Base-by-base conservation (phyloP, 73 alveolate genomes). In the Halteria grandinella region DNA sequence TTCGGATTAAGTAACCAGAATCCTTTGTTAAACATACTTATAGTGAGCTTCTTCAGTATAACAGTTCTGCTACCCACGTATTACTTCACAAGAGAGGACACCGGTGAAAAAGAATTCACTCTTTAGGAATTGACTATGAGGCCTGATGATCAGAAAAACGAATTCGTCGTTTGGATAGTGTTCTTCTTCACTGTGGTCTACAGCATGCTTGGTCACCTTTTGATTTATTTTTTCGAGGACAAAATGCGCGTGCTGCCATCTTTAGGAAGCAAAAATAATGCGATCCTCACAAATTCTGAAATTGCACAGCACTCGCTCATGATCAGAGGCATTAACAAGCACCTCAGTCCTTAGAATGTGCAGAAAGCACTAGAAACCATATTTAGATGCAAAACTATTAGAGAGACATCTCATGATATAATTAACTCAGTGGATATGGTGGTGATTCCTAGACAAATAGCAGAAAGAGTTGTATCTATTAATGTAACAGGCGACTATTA, bases 401-500 rank as follows among this genome's bases (percentile, higher is more conserved):
- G 40, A 23, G 43, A 40, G n/a, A n/a, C n/a, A n/a, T n/a, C n/a
- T n/a, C n/a, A n/a, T n/a, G n/a, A n/a, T n/a, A n/a, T n/a, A n/a
- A n/a, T n/a, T n/a, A n/a, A n/a, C n/a, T n/a, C n/a, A n/a, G n/a
- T n/a, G n/a, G n/a, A n/a, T n/a, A n/a, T n/a, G n/a, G n/a, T n/a
- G n/a, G n/a, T n/a, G n/a, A n/a, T n/a, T n/a, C n/a, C n/a, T n/a
- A n/a, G n/a, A n/a, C n/a, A n/a, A n/a, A n/a, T n/a, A n/a, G n/a
- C n/a, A n/a, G n/a, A n/a, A n/a, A n/a, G n/a, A n/a, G n/a, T n/a
- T n/a, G n/a, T n/a, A n/a, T n/a, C n/a, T n/a, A n/a, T 43, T 12
- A 40, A 62, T 62, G 78, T 62, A 39, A 44, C 41, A 6, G 78
- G 62, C 23, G 78, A 62, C 23, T 62, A 62, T 40, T 40, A 29